Evolutionary conservation across 1,139 yeast species (phyloP).

Genomic region (Geotrichum candidum): DNA sequence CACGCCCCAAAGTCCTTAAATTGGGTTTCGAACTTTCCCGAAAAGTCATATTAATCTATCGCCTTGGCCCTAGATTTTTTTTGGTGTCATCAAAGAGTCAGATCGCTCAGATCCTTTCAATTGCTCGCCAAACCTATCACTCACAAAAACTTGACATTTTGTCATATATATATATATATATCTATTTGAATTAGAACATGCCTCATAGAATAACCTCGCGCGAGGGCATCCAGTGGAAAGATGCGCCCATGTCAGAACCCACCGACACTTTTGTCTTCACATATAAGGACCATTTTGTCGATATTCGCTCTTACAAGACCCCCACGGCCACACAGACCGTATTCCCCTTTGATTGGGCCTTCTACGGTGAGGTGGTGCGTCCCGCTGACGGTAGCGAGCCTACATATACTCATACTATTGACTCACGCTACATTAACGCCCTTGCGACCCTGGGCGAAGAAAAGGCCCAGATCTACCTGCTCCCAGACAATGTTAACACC

Average conservation of each 20-base stretch:
- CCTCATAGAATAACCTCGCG: conserved; percentile 39
- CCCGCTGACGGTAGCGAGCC: conserved; percentile 29
- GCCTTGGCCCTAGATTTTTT: too few relatives aligned
- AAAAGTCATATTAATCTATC: too few relatives aligned
- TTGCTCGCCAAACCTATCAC: neutral
- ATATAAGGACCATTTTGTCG: conserved; percentile 44
- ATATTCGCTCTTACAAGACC: conserved; percentile 32
- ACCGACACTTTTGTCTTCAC: conserved; percentile 51
- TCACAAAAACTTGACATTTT: neutral
- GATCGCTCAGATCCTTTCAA: too few relatives aligned
- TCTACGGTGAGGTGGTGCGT: conserved; percentile 40
- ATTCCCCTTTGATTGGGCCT: conserved; percentile 41
- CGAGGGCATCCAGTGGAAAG: conserved; percentile 51
- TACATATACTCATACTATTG: conserved; percentile 42
- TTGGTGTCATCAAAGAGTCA: too few relatives aligned
- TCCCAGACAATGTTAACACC: conserved; percentile 47
- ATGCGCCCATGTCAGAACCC: conserved; percentile 41
- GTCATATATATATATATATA: neutral
- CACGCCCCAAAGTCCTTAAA: too few relatives aligned
- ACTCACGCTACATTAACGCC: conserved; percentile 33
- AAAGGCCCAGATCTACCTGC: conserved; percentile 21
- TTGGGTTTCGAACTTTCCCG: too few relatives aligned
- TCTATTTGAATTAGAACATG: conserved; percentile 4
- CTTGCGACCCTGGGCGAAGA: conserved; percentile 15
- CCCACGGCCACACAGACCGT: conserved; percentile 14